Evolutionary conservation across 306 rosid genomes (phyloP), one percentile per base, ranked within the genome.

Genomic region (Sechiopsis laciniata): DNA sequence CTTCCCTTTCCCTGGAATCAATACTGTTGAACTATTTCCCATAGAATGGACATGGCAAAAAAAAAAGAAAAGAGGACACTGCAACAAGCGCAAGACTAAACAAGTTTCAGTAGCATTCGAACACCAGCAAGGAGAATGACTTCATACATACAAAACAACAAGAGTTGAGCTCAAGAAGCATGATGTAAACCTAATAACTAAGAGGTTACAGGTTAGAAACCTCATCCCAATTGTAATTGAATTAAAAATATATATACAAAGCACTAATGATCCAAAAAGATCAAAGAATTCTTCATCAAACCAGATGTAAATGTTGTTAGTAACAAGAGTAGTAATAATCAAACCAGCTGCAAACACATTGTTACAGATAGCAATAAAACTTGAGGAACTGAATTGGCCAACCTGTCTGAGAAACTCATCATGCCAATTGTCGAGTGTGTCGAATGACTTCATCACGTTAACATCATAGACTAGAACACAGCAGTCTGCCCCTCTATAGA

Each of bases 341-440:
- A 71, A 71, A 20, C 63, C 51, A 40, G 37, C 67, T 3, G 13
- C 7, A 3, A 37, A 32, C n/a, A 57, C 48, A 37, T 5, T 4
- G 37, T 17, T 45, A 7, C 48, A 55, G 10, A 17, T 6, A 72
- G 50, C 54, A 17, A 24, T 22, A 26, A 22, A 57, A 77, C 17
- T 20, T 14, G 13, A 50, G n/a, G 54, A 50, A 73, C 65, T 64
- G 42, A 64, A 71, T 51, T 2, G 57, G 74, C 2, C 50, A 26
- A 90, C 97, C 97, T 90, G 97, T 75, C 86, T 93, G 64, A 93
- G 97, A 88, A 93, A 93, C 84, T 93, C 98, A 83, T 88, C 98
- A 1, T 93, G 98, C 97, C 97, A 90, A 80, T 79, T 93, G 21
- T 93, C 96, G 74, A 93, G 98, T 45, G 91, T 83, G 75, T 93